Conservation (phyloP, 495 filamentous ascomycete genomes). For the Immersiella caudata region DNA sequence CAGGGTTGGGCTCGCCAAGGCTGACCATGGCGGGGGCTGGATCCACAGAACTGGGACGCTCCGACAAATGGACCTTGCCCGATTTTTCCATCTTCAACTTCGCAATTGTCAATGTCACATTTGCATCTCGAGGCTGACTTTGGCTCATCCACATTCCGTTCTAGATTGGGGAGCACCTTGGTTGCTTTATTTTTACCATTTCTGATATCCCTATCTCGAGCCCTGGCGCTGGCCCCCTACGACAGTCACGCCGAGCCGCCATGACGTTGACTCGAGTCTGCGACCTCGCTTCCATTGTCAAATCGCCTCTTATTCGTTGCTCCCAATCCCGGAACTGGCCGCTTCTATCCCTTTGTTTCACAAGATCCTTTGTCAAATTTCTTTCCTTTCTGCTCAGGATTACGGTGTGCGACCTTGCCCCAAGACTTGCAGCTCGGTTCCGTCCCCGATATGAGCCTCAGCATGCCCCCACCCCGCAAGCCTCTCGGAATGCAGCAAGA, state of each 20-base stretch:
- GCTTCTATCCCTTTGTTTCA: not conserved
- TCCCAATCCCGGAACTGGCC: not conserved
- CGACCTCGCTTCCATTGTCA: too few relatives aligned
- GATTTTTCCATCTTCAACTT: not conserved
- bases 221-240: not conserved
- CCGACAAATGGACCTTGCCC: not conserved
- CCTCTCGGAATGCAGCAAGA: constrained; percentile 1
- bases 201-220: not conserved
- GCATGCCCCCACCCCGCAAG: constrained; percentile 3
- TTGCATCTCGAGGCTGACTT: not conserved
- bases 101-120: not conserved
- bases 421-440: not conserved
- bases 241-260: too few relatives aligned
- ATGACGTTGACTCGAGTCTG: not conserved
- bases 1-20: not conserved
- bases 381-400: not conserved
- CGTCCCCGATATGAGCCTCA: not conserved
- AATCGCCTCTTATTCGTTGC: not conserved
- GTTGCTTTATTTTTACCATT: not conserved
- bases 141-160: not conserved
- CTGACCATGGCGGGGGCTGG: not conserved
- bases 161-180: not conserved
- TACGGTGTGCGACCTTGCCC: not conserved
- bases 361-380: not conserved
- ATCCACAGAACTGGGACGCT: not conserved